phyloP scores from a whole-genome alignment of 148 eudicot genomes.

The Polygonum maritimum region DNA sequence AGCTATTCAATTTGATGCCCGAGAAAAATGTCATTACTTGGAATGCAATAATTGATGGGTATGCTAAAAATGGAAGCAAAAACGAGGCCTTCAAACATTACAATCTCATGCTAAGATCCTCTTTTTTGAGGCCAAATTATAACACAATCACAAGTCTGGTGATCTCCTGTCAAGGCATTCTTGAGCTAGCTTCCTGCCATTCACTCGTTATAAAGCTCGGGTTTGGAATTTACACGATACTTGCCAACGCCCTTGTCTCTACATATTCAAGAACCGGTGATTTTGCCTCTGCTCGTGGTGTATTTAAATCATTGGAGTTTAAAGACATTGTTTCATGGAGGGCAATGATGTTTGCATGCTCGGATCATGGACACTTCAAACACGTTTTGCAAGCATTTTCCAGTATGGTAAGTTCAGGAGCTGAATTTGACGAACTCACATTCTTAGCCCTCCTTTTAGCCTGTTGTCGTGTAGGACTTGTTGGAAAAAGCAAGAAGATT shows the following conservation, averaged over 20 bases:
- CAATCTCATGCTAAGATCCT: constrained; percentile 21
- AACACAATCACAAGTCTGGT: constrained; percentile 22
- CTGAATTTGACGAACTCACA: constrained; percentile 37
- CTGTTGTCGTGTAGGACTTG: constrained; percentile 51
- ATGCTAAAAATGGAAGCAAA: neutral
- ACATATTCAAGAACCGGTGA: constrained; percentile 32
- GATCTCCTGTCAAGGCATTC: constrained; percentile 19
- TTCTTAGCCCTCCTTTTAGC: constrained; percentile 48
- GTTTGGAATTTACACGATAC: constrained; percentile 16
- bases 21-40: constrained; percentile 50
- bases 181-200: constrained; percentile 24
- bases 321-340: constrained; percentile 30
- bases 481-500: constrained; percentile 35
- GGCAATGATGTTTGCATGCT: constrained; percentile 12
- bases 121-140: constrained; percentile 16
- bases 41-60: constrained; percentile 70
- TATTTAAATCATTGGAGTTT: constrained; percentile 19
- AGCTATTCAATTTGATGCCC: constrained; percentile 47
- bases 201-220: constrained; percentile 25
- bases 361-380: constrained; percentile 27
- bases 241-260: constrained; percentile 22
- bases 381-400: constrained; percentile 25
- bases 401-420: constrained; percentile 24
- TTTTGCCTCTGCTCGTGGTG: constrained; percentile 17
- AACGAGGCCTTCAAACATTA: constrained; percentile 21